Conservation (phyloP, 2,329 filamentous ascomycete species). For the Hypomyces rosellus region DNA sequence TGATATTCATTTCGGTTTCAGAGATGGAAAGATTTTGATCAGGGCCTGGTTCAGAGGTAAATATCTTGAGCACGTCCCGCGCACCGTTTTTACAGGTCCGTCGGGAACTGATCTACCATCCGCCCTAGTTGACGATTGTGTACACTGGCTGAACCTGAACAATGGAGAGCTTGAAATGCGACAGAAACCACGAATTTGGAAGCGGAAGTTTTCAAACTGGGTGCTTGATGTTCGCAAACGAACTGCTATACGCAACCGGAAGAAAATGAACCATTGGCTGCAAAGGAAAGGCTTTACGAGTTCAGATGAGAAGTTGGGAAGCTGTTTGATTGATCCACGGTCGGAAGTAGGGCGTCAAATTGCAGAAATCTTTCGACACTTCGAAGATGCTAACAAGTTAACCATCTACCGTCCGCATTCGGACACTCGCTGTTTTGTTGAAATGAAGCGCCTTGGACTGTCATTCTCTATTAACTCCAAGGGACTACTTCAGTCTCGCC, state of each 20-base stretch:
- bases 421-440: too few relatives aligned
- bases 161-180: slow-evolving; percentile 43
- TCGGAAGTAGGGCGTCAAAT: too few relatives aligned
- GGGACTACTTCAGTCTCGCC: slow-evolving; percentile 38
- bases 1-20: slow-evolving; percentile 35
- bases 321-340: too few relatives aligned
- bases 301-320: too few relatives aligned
- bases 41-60: slow-evolving; percentile 18
- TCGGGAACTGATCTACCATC: slow-evolving; percentile 42
- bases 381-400: too few relatives aligned
- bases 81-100: slow-evolving; percentile 20
- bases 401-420: too few relatives aligned
- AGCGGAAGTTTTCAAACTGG: slow-evolving; percentile 24
- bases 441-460: too few relatives aligned
- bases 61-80: slow-evolving; percentile 29
- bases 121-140: slow-evolving; percentile 42
- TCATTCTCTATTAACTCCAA: neutral
- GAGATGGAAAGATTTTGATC: too few relatives aligned
- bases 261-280: slow-evolving; percentile 21
- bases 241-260: slow-evolving; percentile 21
- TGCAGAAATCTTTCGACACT: too few relatives aligned
- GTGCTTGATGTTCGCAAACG: slow-evolving; percentile 22
- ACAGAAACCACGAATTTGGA: slow-evolving; percentile 30
- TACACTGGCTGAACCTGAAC: slow-evolving; percentile 53
- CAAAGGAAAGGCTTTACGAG: too few relatives aligned